Evolutionary conservation across 1,139 yeast species (phyloP), one percentile per base, ranked within the genome.

Genomic region (Yamadazyma spencermartinsiae): DNA sequence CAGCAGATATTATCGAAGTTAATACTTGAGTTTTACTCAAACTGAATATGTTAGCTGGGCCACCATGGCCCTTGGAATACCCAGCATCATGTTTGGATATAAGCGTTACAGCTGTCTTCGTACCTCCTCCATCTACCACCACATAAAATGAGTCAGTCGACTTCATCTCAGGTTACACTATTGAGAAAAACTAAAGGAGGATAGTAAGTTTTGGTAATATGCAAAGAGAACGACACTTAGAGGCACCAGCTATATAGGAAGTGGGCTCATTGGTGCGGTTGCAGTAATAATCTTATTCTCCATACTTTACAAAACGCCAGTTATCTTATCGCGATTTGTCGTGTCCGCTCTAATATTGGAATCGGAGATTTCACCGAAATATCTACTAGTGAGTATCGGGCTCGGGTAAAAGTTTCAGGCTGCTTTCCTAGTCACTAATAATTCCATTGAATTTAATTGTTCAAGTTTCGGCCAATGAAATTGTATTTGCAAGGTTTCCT

Each of bases 111-210:
- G 40, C 40, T 3, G 43, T 40, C 27, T 40, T 40, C 10, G 43
- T 31, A 7, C 43, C 43, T n/a, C 43, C 43, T 3, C 43, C 43
- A 34, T 40, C 43, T n/a, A 40, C 34, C 8, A 40, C 41, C 17
- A 37, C 11, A 19, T 23, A 12, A 28, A 16, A 37, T 6, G 29
- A 7, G 7, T 29, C 21, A 9, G 13, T 29, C 30, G n/a, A 6
- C n/a, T 7, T 13, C 17, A 27, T 27, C 6, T 19, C 21, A n/a
- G n/a, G n/a, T n/a, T n/a, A n/a, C n/a, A n/a, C n/a, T n/a, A n/a
- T n/a, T n/a, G n/a, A n/a, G n/a, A n/a, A n/a, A n/a, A n/a, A n/a
- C n/a, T n/a, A n/a, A n/a, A n/a, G n/a, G n/a, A n/a, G n/a, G n/a
- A n/a, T n/a, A n/a, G n/a, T n/a, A n/a, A n/a, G n/a, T n/a, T n/a